These are phyloP conservation scores for Plasmodium blacklocki DNA, from an alignment of 169 alveolate species.

Conservation along the genomic window DNA sequence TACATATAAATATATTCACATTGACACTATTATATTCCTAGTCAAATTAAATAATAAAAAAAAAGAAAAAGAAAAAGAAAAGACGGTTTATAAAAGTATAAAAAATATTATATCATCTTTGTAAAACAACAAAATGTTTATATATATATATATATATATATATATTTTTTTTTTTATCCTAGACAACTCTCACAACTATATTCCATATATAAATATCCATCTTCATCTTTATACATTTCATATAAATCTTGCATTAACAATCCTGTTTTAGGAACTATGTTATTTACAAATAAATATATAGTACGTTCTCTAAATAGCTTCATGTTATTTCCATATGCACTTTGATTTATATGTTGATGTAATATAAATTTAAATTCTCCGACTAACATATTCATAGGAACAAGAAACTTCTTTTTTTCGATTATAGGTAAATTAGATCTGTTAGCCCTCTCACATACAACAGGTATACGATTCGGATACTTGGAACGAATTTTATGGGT, in stretches of 20 bases:
- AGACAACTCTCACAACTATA: conserved; percentile 87
- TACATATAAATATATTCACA: no score
- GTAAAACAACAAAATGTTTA: no score
- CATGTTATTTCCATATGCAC: conserved; percentile 77
- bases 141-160: no score
- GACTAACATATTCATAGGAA: conserved; percentile 90
- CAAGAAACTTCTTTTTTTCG: conserved; percentile 84
- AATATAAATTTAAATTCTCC: conserved; percentile 92
- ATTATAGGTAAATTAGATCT: conserved; percentile 72
- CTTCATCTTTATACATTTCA: conserved; percentile 87
- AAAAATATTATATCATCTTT: no score
- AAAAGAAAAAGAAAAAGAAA: neutral
- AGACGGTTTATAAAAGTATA: conserved; percentile 20
- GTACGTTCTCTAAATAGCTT: conserved; percentile 83
- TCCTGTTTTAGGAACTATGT: conserved; percentile 87
- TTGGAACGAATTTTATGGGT: conserved; percentile 87
- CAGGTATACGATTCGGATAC: conserved; percentile 93
- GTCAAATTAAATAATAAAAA: neutral
- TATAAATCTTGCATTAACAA: conserved; percentile 89
- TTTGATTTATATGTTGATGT: conserved; percentile 87
- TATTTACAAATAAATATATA: conserved; percentile 86
- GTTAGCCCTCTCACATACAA: conserved; percentile 88
- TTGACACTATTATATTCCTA: no score
- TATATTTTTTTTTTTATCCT: conserved; percentile 34
- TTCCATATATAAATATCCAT: conserved; percentile 88